A percentile compares a stretch with the other conserved stretches of the same genome.
These are phyloP conservation scores for Cyberlindnera sargentensis DNA, from an alignment of 805 yeast species.

Conservation along the genomic window DNA sequence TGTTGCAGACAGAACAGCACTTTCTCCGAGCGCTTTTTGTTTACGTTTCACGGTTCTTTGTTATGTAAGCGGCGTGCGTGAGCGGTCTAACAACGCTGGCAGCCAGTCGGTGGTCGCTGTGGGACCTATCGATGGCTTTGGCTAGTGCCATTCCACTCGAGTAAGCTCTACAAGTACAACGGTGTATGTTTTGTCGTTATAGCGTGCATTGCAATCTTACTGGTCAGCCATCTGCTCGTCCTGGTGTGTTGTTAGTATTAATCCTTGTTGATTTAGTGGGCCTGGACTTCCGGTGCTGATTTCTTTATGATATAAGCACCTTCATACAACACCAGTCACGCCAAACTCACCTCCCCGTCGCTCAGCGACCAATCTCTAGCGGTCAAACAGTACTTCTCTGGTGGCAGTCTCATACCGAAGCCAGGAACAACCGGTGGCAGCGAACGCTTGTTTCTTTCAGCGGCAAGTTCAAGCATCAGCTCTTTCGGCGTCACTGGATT, in stretches of 20 bases:
- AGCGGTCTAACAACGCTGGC: no score
- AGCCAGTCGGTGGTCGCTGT: no score
- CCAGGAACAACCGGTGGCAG: conserved; percentile 87
- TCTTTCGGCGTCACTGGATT: conserved; percentile 96
- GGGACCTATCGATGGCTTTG: no score
- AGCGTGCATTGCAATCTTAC: not conserved
- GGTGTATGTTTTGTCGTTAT: not conserved
- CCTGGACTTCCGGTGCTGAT: no score
- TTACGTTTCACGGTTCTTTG: no score
- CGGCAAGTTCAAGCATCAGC: conserved; percentile 80
- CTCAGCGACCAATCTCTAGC: conserved; percentile 69
- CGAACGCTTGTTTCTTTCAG: conserved; percentile 82
- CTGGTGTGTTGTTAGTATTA: not conserved
- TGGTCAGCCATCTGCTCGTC: not conserved
- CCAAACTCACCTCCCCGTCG: conserved; percentile 31
- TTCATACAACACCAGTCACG: no score
- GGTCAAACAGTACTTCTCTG: conserved; percentile 93
- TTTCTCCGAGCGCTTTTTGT: no score
- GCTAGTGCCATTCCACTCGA: no score
- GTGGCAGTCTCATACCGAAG: conserved; percentile 92
- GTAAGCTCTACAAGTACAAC: no score
- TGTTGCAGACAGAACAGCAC: no score
- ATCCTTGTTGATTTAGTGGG: conserved; percentile 1
- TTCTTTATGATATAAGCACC: no score
- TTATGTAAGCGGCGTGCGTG: no score